These are phyloP conservation scores for Phytophthora constricta DNA, from an alignment of 352 stramenopile genomes.

Conservation along the genomic window DNA sequence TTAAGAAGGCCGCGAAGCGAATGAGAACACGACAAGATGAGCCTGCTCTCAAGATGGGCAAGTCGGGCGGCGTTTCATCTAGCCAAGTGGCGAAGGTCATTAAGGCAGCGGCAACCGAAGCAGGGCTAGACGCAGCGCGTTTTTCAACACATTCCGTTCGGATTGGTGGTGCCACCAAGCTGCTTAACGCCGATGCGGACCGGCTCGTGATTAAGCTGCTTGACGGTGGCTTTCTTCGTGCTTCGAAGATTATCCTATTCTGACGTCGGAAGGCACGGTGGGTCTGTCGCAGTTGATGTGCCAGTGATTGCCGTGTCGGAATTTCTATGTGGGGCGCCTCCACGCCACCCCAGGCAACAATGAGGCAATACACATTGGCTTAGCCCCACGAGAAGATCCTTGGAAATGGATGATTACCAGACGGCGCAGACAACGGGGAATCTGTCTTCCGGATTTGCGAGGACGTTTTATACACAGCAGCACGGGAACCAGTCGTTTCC, in stretches of 20 bases:
- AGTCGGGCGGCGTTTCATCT: not conserved
- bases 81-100: conserved; percentile 2
- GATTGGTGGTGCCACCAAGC: conserved; percentile 23
- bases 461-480: no score
- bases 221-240: conserved; percentile 16
- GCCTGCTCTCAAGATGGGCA: not conserved
- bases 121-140: conserved; percentile 1
- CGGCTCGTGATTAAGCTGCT: conserved; percentile 30
- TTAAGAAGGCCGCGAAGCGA: not conserved
- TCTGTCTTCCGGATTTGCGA: no score
- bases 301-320: conserved; percentile 4
- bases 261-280: conserved; percentile 1
- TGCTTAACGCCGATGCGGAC: conserved; percentile 20
- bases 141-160: conserved; percentile 34
- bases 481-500: no score
- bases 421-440: no score
- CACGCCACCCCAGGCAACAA: no score
- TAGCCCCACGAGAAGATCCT: no score
- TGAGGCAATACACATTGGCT: no score
- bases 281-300: conserved; percentile 3
- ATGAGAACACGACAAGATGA: not conserved
- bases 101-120: conserved; percentile 1
- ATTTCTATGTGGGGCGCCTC: conserved; percentile 7
- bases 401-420: no score
- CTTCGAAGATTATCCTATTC: conserved; percentile 27